Evolutionary conservation across 2,329 filamentous ascomycete species (phyloP).

Genomic region (Cyphellophora europaea): DNA sequence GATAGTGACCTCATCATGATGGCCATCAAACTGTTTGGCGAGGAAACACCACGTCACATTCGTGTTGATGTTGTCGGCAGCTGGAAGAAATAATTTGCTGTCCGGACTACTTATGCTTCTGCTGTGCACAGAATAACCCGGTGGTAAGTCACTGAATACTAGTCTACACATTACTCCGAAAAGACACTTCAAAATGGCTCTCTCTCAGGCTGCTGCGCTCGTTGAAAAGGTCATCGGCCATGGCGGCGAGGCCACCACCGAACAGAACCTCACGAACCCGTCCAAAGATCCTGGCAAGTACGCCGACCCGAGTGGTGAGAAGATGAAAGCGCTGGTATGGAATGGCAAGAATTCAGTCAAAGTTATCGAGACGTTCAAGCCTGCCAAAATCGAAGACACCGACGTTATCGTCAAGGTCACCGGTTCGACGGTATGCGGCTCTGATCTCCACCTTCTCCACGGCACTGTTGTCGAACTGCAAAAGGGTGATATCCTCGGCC

Average conservation of each 20-base stretch:
- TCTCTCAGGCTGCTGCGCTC: conserved; percentile 57
- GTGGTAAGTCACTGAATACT: no score
- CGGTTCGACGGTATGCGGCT: conserved; percentile 53
- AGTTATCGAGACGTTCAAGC: conserved; percentile 62
- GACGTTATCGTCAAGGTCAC: conserved; percentile 78
- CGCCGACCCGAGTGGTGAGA: conserved; percentile 44
- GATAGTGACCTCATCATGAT: no score
- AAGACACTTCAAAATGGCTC: conserved; percentile 43
- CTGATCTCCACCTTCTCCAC: conserved; percentile 45
- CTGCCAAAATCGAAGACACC: conserved; percentile 59
- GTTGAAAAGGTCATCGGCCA: conserved; percentile 62
- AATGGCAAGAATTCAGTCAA: conserved; percentile 71
- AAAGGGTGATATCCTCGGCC: conserved; percentile 59
- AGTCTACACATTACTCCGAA: no score
- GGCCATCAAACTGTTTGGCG: no score
- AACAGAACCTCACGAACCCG: conserved; percentile 64
- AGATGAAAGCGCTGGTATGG: conserved; percentile 76
- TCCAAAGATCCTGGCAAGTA: conserved; percentile 40
- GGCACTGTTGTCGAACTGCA: conserved; percentile 48
- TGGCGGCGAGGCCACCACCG: conserved; percentile 51
- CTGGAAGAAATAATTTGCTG: no score
- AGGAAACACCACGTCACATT: no score
- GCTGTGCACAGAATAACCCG: no score
- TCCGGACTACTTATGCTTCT: no score
- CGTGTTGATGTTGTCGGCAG: no score